Conservation (phyloP, 1,284 basidiomycete genomes). For the Tilletia horrida region DNA sequence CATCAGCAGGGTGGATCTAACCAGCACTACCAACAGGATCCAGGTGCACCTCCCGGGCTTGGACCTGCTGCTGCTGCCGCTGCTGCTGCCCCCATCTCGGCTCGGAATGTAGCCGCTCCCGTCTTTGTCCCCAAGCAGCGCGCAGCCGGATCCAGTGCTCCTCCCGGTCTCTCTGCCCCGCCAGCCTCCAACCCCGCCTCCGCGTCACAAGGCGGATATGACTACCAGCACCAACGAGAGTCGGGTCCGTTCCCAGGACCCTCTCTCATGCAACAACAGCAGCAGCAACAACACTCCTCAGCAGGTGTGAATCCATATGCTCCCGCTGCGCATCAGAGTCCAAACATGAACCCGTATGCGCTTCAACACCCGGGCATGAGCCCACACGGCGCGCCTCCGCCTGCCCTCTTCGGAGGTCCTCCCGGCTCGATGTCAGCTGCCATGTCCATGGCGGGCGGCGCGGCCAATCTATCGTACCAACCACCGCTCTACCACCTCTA, state of each 20-base stretch:
- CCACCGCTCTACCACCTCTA: slow-evolving; percentile 88
- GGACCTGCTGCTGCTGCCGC: slow-evolving; percentile 14
- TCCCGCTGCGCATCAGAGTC: background rate
- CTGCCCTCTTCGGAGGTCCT: slow-evolving; percentile 3
- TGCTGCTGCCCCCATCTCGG: slow-evolving; percentile 36
- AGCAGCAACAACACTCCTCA: slow-evolving; percentile 23
- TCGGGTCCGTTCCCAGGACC: background rate
- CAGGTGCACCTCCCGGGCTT: background rate
- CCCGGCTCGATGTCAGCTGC: slow-evolving; percentile 1
- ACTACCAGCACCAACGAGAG: background rate
- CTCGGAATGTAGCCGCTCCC: slow-evolving; percentile 40
- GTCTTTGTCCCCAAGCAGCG: slow-evolving; percentile 45
- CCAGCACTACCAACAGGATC: slow-evolving; percentile 1
- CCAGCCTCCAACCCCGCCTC: slow-evolving; percentile 24
- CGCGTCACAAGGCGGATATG: slow-evolving; percentile 20
- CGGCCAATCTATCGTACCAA: slow-evolving; percentile 22
- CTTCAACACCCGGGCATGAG: background rate
- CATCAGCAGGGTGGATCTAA: slow-evolving; percentile 11
- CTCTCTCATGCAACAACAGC: slow-evolving; percentile 15
- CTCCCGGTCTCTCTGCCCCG: background rate
- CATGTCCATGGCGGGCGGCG: no score
- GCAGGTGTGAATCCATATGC: slow-evolving; percentile 23
- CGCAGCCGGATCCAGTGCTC: slow-evolving; percentile 24
- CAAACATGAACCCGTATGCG: slow-evolving; percentile 5
- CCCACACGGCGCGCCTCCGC: background rate